phyloP scores from a whole-genome alignment of 2,329 filamentous ascomycete species.

The Fusarium succisae region DNA sequence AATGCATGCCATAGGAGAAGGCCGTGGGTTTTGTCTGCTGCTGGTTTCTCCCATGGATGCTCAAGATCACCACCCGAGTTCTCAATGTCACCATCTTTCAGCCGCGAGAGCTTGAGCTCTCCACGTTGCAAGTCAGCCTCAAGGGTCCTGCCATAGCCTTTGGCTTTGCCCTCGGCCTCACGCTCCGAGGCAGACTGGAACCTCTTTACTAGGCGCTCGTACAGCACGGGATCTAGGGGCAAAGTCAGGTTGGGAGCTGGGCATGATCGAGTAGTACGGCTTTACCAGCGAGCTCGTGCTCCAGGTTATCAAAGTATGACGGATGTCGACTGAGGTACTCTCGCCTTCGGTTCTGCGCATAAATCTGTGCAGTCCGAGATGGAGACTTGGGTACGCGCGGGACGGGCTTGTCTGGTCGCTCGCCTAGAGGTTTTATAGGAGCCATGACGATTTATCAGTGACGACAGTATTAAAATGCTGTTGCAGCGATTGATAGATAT shows the following conservation, averaged over 20 bases:
- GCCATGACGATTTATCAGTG: conserved; percentile 17
- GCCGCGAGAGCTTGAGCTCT: conserved; percentile 75
- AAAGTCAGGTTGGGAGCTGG: conserved; percentile 10
- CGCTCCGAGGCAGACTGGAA: conserved; percentile 80
- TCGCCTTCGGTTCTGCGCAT: conserved; percentile 78
- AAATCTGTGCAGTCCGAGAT: conserved; percentile 57
- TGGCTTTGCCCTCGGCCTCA: conserved; percentile 74
- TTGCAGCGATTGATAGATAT: neutral
- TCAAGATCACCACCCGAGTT: conserved; percentile 48
- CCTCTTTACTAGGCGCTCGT: conserved; percentile 80
- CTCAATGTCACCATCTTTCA: conserved; percentile 34
- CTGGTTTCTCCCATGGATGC: conserved; percentile 46
- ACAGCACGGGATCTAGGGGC: conserved; percentile 76
- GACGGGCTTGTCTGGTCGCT: conserved; percentile 48
- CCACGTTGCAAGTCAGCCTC: conserved; percentile 81
- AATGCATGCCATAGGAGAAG: conserved; percentile 74
- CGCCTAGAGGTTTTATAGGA: conserved; percentile 16
- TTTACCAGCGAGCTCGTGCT: conserved; percentile 65
- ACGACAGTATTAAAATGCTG: neutral
- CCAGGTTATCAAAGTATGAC: conserved; percentile 70
- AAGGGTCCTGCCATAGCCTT: conserved; percentile 81
- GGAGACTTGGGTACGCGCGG: conserved; percentile 57
- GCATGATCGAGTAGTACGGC: neutral
- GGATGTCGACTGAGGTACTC: conserved; percentile 78
- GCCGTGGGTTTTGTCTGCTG: conserved; percentile 68